Conservation (phyloP, 306 rosid genomes). For the Begonia fuchsioides region DNA sequence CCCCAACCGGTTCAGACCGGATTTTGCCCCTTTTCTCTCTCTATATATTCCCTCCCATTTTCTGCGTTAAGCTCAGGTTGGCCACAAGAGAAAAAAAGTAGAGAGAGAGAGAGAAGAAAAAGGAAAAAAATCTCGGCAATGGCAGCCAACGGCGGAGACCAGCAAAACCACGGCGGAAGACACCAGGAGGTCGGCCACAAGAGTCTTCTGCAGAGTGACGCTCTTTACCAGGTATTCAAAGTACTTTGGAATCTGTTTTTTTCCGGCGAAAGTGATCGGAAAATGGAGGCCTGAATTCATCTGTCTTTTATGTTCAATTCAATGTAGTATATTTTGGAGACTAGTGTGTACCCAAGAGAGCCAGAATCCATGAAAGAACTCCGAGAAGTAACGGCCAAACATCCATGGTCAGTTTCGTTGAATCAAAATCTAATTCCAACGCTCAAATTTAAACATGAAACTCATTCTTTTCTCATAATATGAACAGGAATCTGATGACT, state of each 20-base stretch:
- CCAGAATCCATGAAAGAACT: slow-evolving; percentile 84
- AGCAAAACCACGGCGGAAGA: slow-evolving; percentile 37
- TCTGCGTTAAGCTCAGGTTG: slow-evolving; percentile 5
- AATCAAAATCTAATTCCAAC: not conserved
- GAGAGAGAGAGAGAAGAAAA: slow-evolving; percentile 1
- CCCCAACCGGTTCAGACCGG: slow-evolving; percentile 28
- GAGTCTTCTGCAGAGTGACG: slow-evolving; percentile 85
- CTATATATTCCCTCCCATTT: slow-evolving; percentile 11
- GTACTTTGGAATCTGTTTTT: not conserved
- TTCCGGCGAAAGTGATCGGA: not conserved
- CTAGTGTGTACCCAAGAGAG: slow-evolving; percentile 87
- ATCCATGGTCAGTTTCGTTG: slow-evolving; percentile 38
- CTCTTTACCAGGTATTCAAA: slow-evolving; percentile 57
- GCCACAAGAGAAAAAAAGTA: slow-evolving; percentile 3
- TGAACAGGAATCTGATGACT: slow-evolving; percentile 79
- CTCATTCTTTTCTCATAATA: too few relatives aligned
- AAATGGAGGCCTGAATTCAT: too few relatives aligned
- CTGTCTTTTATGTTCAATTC: slow-evolving; percentile 1
- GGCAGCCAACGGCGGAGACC: slow-evolving; percentile 43
- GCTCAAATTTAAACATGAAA: too few relatives aligned
- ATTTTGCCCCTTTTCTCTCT: not conserved
- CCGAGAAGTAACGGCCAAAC: slow-evolving; percentile 84
- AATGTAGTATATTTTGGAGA: slow-evolving; percentile 63
- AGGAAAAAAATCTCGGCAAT: slow-evolving; percentile 13
- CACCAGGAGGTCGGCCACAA: slow-evolving; percentile 94